A percentile compares a stretch with the other conserved stretches of the same genome.
Evolutionary conservation across 1,284 basidiomycete genomes (phyloP).

Genomic region (Malassezia nana): DNA sequence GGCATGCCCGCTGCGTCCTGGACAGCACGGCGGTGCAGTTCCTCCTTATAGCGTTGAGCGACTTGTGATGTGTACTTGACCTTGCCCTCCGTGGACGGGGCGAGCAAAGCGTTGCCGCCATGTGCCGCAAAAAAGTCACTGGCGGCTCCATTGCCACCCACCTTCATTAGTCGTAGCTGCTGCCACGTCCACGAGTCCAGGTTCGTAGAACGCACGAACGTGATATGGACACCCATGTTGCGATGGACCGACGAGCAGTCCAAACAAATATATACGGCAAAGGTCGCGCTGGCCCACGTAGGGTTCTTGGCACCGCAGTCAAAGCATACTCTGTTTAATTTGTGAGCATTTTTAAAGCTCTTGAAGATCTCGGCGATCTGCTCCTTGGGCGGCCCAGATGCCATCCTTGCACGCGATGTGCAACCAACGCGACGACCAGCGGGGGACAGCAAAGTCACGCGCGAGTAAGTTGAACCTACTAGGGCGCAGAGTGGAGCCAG

Average conservation of each 20-base stretch:
- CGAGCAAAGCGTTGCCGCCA: conserved; percentile 64
- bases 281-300: conserved; percentile 94
- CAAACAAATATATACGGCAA: conserved; percentile 92
- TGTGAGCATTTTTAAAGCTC: conserved; percentile 33
- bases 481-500: neutral
- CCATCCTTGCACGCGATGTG: conserved; percentile 8
- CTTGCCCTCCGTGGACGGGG: conserved; percentile 64
- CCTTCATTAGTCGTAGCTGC: conserved; percentile 91
- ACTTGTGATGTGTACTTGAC: conserved; percentile 77
- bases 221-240: conserved; percentile 96
- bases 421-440: neutral
- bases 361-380: conserved; percentile 48
- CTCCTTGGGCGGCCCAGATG: conserved; percentile 38
- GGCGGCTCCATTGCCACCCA: conserved; percentile 83
- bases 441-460: neutral
- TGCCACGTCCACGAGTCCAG: conserved; percentile 85
- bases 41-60: conserved; percentile 83
- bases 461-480: neutral
- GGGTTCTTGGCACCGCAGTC: conserved; percentile 94
- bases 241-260: conserved; percentile 92
- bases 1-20: conserved; percentile 57
- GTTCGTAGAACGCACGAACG: conserved; percentile 95
- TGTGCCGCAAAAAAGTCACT: conserved; percentile 82
- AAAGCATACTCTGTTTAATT: conserved; percentile 61
- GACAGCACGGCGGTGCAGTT: conserved; percentile 69